A percentile compares a stretch with the other conserved stretches of the same genome.
Conservation (phyloP, 495 filamentous ascomycete species). For the Diplogelasinospora grovesii region DNA sequence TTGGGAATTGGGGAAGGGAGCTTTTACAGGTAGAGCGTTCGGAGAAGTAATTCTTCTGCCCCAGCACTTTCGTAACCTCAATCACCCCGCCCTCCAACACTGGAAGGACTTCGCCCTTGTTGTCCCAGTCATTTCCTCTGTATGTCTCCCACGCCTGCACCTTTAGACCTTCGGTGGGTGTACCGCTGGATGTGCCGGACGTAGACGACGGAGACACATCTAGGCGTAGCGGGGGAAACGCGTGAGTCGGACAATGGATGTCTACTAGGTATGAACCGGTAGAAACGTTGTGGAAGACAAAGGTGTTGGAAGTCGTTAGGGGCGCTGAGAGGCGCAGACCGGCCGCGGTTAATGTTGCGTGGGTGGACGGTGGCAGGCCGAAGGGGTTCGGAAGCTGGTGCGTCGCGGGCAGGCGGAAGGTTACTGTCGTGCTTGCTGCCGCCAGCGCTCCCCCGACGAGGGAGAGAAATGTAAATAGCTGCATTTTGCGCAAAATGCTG, state of each 20-base stretch:
- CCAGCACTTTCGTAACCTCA: slow-evolving; percentile 55
- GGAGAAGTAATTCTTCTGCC: slow-evolving; percentile 63
- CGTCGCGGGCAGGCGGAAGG: slow-evolving; percentile 43
- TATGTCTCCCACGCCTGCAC: slow-evolving; percentile 78
- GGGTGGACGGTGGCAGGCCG: slow-evolving; percentile 59
- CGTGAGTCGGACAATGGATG: slow-evolving; percentile 63
- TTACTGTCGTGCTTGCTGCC: slow-evolving; percentile 24
- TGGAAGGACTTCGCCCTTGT: slow-evolving; percentile 60
- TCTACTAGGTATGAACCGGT: slow-evolving; percentile 72
- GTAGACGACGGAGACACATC: too few species aligned
- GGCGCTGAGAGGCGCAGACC: slow-evolving; percentile 45
- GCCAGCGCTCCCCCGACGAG: not conserved
- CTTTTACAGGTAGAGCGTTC: slow-evolving; percentile 66
- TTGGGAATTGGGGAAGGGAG: not conserved
- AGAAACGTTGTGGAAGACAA: slow-evolving; percentile 64
- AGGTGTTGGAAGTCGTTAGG: slow-evolving; percentile 56
- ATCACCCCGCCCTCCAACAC: slow-evolving; percentile 33
- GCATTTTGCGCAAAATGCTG: too few species aligned
- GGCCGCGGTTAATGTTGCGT: slow-evolving; percentile 61
- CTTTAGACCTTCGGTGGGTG: slow-evolving; percentile 37
- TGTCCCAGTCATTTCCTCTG: slow-evolving; percentile 80
- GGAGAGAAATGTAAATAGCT: too few species aligned
- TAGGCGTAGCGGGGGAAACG: slow-evolving; percentile 68
- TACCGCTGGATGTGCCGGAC: too few species aligned
- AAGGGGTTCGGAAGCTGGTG: slow-evolving; percentile 46